These are phyloP conservation scores for Cutaneotrichosporon curvatum DNA, from an alignment of 1,284 basidiomycete genomes.

Conservation along the genomic window DNA sequence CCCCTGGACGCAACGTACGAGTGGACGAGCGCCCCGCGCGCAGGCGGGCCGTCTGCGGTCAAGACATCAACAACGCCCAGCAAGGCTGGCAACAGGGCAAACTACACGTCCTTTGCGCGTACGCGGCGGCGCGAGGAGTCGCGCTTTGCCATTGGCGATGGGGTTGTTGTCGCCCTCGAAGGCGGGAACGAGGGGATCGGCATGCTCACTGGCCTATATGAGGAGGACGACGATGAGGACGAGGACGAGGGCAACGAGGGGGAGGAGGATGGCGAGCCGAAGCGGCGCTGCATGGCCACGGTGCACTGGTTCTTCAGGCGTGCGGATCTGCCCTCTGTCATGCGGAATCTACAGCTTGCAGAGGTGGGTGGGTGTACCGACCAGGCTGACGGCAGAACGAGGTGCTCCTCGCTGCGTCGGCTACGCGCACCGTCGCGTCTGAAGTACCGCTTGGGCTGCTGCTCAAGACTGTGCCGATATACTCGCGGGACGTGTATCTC, in stretches of 20 bases:
- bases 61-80: no score
- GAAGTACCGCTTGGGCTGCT: slow-evolving; percentile 29
- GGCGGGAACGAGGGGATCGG: slow-evolving; percentile 42
- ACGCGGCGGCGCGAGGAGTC: slow-evolving; percentile 25
- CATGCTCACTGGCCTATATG: slow-evolving; percentile 39
- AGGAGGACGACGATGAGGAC: slow-evolving; percentile 24
- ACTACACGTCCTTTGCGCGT: slow-evolving; percentile 29
- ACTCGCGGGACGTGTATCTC: slow-evolving; percentile 30
- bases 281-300: slow-evolving; percentile 38
- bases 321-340: slow-evolving; percentile 41
- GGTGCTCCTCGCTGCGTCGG: slow-evolving; percentile 37
- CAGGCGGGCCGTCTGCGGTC: not conserved
- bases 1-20: slow-evolving; percentile 14
- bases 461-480: slow-evolving; percentile 33
- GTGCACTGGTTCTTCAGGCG: slow-evolving; percentile 45
- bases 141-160: slow-evolving; percentile 41
- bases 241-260: slow-evolving; percentile 11
- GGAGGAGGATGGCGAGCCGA: slow-evolving; percentile 14
- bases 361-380: slow-evolving; percentile 32
- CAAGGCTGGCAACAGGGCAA: not conserved
- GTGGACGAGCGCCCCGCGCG: slow-evolving; percentile 21
- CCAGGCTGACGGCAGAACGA: slow-evolving; percentile 31
- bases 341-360: slow-evolving; percentile 38
- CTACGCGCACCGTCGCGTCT: slow-evolving; percentile 28
- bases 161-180: slow-evolving; percentile 36